Base-by-base conservation (phyloP, 495 filamentous ascomycete genomes). In the Lepidopterella palustris region DNA sequence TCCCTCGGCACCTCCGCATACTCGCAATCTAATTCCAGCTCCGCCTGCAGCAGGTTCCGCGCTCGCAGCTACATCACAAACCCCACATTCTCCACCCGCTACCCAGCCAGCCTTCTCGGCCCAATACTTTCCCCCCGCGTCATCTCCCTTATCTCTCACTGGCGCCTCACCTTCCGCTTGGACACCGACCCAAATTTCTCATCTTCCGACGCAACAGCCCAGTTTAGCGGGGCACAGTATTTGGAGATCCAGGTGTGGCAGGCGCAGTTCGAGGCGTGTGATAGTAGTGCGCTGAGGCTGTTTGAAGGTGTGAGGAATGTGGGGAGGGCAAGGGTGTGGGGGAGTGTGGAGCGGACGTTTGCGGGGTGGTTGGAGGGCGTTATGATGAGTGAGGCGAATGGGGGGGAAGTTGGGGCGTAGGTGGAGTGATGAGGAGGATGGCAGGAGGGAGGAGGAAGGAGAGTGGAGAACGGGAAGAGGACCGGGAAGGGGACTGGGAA, bases 291-390 rank as follows among this genome's bases (percentile, higher is more conserved):
- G 15, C 68, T 83, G 58, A 67, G 65, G 31, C 63, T 73, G 54
- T 82, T 83, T 60, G 77, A 78, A 63, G 76, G 71, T 6, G 76
- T 84, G 1, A 65, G 80, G 27, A 80, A 78, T 0, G 78, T 83
- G 9, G 56, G 74, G 42, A 65, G 55, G 27, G 76, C 74, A 10
- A 61, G 61, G 15, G 68, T 83, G 13, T 45, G 62, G 13, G 79
- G 80, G 6, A 76, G 73, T 57, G 64, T 76, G 5, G 67, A 65
- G n/a, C 58, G 62, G 58, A 63, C 72, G 45, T 80, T 82, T 59
- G 70, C 73, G 5, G 39, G 55, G 0, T 80, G 79, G 78, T n/a
- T 83, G 49, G 71, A 73, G 59, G 24, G 51, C 2, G 49, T 63
- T 13, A 80, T 84, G 76, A 76, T 70, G 72, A 66, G 39, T 42